Base-by-base conservation (phyloP, 306 rosid genomes). In the Cucurbita pepo region DNA sequence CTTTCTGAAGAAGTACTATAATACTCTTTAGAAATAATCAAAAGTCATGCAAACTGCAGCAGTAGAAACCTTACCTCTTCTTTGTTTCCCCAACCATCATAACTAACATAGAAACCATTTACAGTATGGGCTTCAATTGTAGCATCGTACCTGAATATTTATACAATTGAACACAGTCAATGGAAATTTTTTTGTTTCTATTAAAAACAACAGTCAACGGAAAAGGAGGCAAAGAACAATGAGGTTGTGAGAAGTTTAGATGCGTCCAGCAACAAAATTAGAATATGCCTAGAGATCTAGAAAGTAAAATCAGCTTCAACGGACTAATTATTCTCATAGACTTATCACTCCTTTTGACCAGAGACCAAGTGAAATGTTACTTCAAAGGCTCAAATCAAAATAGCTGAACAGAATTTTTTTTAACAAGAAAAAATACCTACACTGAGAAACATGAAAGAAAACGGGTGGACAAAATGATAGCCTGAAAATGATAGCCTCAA, bases 41-140 rank as follows among this genome's bases (percentile, higher is more conserved):
- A 50, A 50, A 50, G 54, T 50, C 54, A 14, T 50, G 54, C 54
- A 50, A 50, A 50, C 15, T 55, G 77, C 71, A 45, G 69, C 25
- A 21, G 77, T 44, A 76, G 53, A 78, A 73, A 47, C 15, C 80
- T 72, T 84, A 94, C 98, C 98, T 94, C 98, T 89, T 94, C 98
- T 83, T 77, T 85, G 77, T 94, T 94, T 56, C 98, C 98, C 98
- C 98, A 94, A 64, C 30, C 85, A 61, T 87, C 95, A 82, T 89
- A 94, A 57, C 67, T 5, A 78, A 94, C 92, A 62, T 80, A 80
- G 82, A 87, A 94, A 55, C 98, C 98, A 81, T 85, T 89, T 34
- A 86, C 87, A 69, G 98, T 85, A 77, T 83, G 82, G 58, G 92
- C 87, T 77, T 89, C 88, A 50, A 94, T 54, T 44, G 87, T 91